These are phyloP conservation scores for Penicillium vulpinum DNA, from an alignment of 2,329 filamentous ascomycete species.

Conservation along the genomic window DNA sequence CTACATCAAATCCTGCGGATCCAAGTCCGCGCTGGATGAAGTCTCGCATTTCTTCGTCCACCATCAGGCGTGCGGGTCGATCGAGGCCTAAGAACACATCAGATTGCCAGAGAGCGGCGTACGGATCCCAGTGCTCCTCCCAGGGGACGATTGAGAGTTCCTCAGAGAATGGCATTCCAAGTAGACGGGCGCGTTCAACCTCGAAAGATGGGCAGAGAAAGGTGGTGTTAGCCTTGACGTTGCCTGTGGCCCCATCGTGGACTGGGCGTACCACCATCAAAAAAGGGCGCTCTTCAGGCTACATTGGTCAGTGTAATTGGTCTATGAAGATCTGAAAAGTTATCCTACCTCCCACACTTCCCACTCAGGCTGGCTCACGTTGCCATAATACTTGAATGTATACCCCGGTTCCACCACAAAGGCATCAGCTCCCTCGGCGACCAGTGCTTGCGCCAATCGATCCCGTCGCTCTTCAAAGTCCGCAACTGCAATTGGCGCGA, in stretches of 20 bases:
- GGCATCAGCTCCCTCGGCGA: constrained; percentile 54
- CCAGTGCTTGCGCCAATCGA: constrained; percentile 58
- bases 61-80: constrained; percentile 52
- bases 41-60: constrained; percentile 65
- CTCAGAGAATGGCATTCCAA: constrained; percentile 57
- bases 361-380: constrained; percentile 62
- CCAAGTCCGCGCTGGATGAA: constrained; percentile 61
- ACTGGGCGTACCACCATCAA: constrained; percentile 63
- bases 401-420: constrained; percentile 66
- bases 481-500: constrained; percentile 48
- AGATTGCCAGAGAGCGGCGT: constrained; percentile 53
- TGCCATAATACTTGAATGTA: constrained; percentile 65
- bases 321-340: no score
- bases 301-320: no score
- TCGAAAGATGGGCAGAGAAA: constrained; percentile 64
- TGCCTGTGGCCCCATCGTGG: constrained; percentile 37
- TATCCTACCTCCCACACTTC: constrained; percentile 62
- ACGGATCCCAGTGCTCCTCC: constrained; percentile 67
- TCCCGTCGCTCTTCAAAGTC: constrained; percentile 60
- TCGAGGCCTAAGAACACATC: constrained; percentile 37
- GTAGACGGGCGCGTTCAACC: constrained; percentile 58
- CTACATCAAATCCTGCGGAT: constrained; percentile 56
- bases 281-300: constrained; percentile 64
- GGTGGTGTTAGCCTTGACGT: constrained; percentile 54
- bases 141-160: constrained; percentile 58